Evolutionary conservation across 129 eudicot genomes (phyloP).

Genomic region (Saposhnikovia divaricata): DNA sequence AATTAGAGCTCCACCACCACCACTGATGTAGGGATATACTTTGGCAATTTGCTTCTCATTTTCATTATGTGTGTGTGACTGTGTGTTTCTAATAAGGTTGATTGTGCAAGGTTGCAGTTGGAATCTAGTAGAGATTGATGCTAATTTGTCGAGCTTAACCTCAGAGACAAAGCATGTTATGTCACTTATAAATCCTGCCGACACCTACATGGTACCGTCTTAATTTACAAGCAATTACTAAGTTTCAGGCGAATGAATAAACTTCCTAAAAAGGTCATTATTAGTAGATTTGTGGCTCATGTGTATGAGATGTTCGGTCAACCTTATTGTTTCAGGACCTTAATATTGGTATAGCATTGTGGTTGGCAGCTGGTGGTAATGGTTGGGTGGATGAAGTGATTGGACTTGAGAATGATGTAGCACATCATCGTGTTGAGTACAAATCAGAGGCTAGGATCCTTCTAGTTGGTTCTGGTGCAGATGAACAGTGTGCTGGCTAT

Average conservation of each 20-base stretch:
- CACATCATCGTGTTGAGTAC: constrained; percentile 28
- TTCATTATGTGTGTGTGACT: background rate
- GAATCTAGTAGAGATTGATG: constrained; percentile 96
- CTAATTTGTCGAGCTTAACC: constrained; percentile 58
- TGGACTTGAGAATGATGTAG: constrained; percentile 12
- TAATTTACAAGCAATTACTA: background rate
- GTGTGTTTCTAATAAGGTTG: background rate
- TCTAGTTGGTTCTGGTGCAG: constrained; percentile 97
- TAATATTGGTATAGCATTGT: constrained; percentile 87
- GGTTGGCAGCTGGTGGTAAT: constrained; percentile 94
- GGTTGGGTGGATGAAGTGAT: constrained; percentile 54
- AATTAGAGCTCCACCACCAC: background rate
- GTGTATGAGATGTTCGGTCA: background rate
- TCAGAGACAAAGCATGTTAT: constrained; percentile 79
- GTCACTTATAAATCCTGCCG: constrained; percentile 86
- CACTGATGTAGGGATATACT: background rate
- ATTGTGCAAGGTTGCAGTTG: constrained; percentile 48
- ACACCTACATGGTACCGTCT: constrained; percentile 79
- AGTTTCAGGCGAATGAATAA: background rate
- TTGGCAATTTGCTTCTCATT: constrained; percentile 3
- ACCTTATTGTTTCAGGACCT: constrained; percentile 56
- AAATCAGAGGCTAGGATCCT: constrained; percentile 81
- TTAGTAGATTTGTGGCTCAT: background rate
- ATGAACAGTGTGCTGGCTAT: constrained; percentile 99
- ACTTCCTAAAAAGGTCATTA: background rate